Evolutionary conservation across 1,139 yeast genomes (phyloP).

Genomic region (Trichomonascaceae sp.): DNA sequence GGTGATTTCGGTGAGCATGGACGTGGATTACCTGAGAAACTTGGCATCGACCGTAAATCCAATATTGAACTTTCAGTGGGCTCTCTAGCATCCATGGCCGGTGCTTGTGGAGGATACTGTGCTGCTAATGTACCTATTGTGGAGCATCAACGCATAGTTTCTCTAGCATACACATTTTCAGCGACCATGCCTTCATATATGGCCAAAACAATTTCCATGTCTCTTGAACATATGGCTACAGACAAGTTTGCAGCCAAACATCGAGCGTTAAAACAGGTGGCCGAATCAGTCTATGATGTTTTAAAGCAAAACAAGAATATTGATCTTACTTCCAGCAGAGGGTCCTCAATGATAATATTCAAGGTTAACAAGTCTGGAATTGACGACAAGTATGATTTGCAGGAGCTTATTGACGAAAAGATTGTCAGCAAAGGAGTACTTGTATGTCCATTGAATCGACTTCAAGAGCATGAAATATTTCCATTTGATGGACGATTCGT

Average conservation of each 20-base stretch:
- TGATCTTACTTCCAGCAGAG: conserved; percentile 48
- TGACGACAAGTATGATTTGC: conserved; percentile 22
- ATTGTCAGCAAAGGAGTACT: conserved; percentile 43
- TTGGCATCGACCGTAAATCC: conserved; percentile 51
- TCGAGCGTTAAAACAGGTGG: conserved; percentile 32
- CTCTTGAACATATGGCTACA: conserved; percentile 35
- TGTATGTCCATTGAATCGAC: conserved; percentile 62
- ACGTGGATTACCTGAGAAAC: conserved; percentile 75
- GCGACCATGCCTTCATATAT: conserved; percentile 94
- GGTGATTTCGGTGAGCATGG: conserved; percentile 86
- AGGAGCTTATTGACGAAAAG: conserved; percentile 12
- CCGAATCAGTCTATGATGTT: conserved; percentile 34
- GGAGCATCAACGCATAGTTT: conserved; percentile 86
- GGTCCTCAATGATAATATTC: conserved; percentile 53
- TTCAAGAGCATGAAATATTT: conserved; percentile 68
- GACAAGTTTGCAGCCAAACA: conserved; percentile 7
- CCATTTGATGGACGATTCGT: conserved; percentile 62
- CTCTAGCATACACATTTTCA: conserved; percentile 85
- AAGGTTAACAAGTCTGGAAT: conserved; percentile 17
- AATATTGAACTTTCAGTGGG: conserved; percentile 79
- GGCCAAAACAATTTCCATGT: conserved; percentile 65
- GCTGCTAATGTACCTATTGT: conserved; percentile 81
- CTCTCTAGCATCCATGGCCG: conserved; percentile 73
- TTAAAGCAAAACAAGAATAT: conserved; percentile 35
- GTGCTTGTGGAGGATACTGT: conserved; percentile 94